phyloP scores from a whole-genome alignment of 768 basidiomycete genomes.

The Phylloporus scabripes region DNA sequence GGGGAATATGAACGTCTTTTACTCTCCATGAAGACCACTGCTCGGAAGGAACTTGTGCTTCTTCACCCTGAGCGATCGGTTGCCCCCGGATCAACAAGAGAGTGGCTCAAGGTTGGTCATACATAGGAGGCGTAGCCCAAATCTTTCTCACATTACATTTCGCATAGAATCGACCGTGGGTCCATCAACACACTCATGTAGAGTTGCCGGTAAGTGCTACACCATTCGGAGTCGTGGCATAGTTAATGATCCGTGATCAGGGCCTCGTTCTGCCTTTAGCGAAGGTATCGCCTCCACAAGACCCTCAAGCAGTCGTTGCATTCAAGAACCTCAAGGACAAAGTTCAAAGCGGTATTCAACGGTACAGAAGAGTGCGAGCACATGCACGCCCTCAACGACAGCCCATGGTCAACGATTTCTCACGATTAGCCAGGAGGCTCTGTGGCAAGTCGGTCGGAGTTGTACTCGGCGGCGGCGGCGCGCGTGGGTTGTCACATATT shows the following conservation, averaged over 20 bases:
- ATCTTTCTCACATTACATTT: conserved; percentile 3
- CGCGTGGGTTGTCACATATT: conserved; percentile 76
- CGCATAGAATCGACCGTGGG: conserved; percentile 84
- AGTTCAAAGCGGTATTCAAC: conserved; percentile 85
- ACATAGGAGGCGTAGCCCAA: neutral
- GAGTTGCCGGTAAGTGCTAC: conserved; percentile 67
- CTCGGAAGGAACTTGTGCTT: conserved; percentile 93
- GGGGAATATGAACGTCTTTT: conserved; percentile 95
- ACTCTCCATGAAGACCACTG: conserved; percentile 94
- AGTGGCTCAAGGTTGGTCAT: conserved; percentile 81
- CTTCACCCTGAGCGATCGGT: conserved; percentile 91
- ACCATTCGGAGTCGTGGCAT: neutral
- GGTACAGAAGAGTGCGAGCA: conserved; percentile 65
- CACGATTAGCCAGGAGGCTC: conserved; percentile 81
- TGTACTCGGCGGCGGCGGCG: conserved; percentile 96
- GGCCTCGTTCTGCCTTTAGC: conserved; percentile 63
- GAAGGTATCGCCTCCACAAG: conserved; percentile 60
- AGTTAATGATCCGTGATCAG: conserved; percentile 33
- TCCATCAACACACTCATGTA: conserved; percentile 93
- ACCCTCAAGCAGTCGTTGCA: conserved; percentile 83
- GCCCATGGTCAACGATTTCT: conserved; percentile 88
- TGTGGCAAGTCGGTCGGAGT: conserved; percentile 92
- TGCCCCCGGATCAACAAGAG: conserved; percentile 83
- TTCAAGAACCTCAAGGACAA: conserved; percentile 90
- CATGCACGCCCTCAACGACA: conserved; percentile 66